Percentiles rank a stretch among this genome's conserved stretches.
Evolutionary conservation across 331 rosid species (phyloP).

Genomic region (Rosa hybrid): DNA sequence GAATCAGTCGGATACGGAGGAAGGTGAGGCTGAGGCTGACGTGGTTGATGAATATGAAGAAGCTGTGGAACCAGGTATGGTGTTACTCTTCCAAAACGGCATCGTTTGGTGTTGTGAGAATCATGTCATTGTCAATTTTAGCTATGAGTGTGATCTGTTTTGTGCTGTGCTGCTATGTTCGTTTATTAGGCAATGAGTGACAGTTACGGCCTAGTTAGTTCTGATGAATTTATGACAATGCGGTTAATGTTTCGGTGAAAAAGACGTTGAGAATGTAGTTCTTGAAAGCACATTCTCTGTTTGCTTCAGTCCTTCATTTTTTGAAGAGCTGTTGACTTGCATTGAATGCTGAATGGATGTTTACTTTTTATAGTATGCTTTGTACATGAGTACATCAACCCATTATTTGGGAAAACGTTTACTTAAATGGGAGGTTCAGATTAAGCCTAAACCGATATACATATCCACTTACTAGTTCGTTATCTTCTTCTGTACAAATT

Average conservation of each 20-base stretch:
- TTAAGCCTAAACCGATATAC: background rate
- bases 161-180: background rate
- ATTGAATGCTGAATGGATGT: background rate
- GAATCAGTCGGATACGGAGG: constrained; percentile 49
- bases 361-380: background rate
- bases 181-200: background rate
- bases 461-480: background rate
- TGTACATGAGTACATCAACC: too few species aligned
- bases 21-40: constrained; percentile 44
- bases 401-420: too few species aligned
- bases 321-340: background rate
- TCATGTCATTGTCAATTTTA: background rate
- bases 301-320: background rate
- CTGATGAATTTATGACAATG: background rate
- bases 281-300: background rate
- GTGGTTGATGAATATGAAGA: constrained; percentile 21
- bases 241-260: background rate
- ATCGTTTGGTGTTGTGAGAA: background rate
- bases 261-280: background rate
- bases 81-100: background rate
- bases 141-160: background rate
- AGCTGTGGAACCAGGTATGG: constrained; percentile 54
- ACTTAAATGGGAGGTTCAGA: background rate
- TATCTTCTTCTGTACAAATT: background rate
- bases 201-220: background rate